Evolutionary conservation across 495 filamentous ascomycete species (phyloP).

Genomic region (Neurospora discreta): DNA sequence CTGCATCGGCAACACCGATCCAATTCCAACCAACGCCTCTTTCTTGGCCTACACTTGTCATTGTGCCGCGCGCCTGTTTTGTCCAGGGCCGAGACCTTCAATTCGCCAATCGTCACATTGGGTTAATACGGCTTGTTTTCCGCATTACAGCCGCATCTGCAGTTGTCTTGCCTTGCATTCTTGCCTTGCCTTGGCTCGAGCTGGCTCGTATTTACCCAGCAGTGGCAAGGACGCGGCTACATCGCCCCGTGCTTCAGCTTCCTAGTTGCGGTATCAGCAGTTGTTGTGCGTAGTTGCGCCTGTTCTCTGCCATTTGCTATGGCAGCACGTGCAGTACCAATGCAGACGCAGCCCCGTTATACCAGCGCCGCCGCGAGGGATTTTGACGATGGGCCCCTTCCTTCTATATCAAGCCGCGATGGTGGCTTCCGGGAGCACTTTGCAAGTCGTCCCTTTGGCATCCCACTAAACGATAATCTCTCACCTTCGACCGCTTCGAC

Average conservation of each 20-base stretch:
- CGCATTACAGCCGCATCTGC: not conserved
- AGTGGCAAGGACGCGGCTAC: not conserved
- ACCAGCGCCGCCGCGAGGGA: conserved; percentile 2
- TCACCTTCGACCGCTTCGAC: conserved; percentile 21
- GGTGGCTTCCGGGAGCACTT: conserved; percentile 10
- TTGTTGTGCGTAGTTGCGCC: not conserved
- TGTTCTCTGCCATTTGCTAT: not conserved
- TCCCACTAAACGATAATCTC: conserved; percentile 15
- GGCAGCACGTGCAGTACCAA: not conserved
- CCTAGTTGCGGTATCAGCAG: not conserved
- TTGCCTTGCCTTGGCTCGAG: not conserved
- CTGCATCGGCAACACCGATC: not conserved
- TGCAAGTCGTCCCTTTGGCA: conserved; percentile 4
- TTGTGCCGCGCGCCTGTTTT: not conserved
- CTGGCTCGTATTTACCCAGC: not conserved
- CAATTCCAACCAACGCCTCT: not conserved
- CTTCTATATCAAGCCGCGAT: conserved; percentile 20
- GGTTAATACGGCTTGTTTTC: not conserved
- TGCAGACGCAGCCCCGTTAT: not conserved
- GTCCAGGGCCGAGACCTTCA: not conserved
- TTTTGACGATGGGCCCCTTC: conserved; percentile 12
- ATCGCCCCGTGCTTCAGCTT: not conserved
- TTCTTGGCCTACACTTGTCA: not conserved
- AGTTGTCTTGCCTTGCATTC: not conserved
- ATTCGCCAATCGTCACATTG: not conserved